phyloP scores from a whole-genome alignment of 768 basidiomycete species.

The Hydnomerulius pinastri region DNA sequence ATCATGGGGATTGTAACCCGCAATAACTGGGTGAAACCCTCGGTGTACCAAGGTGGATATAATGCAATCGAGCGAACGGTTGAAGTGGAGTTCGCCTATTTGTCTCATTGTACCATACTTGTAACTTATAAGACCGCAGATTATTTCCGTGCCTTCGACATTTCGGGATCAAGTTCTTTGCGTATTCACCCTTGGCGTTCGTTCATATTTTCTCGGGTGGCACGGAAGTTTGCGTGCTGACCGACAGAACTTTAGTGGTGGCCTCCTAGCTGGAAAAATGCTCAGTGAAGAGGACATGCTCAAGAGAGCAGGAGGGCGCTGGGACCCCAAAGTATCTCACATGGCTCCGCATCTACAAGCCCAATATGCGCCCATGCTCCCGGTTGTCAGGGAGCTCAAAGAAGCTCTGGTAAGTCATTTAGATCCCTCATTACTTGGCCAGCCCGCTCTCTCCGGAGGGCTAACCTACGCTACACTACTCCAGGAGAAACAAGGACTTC shows the following conservation, averaged over 20 bases:
- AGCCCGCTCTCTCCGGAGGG: too few species aligned
- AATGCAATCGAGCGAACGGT: slow-evolving; percentile 44
- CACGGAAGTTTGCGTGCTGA: not conserved
- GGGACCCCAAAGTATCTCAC: slow-evolving; percentile 15
- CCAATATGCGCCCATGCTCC: slow-evolving; percentile 13
- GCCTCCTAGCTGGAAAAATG: slow-evolving; percentile 15
- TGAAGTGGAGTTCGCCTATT: slow-evolving; percentile 35
- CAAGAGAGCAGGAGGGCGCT: slow-evolving; percentile 10
- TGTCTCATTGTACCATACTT: not conserved
- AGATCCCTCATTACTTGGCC: too few species aligned
- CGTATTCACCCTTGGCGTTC: slow-evolving; percentile 14
- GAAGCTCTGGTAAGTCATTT: slow-evolving; percentile 6
- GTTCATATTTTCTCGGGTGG: not conserved
- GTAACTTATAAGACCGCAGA: slow-evolving; percentile 1
- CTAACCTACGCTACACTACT: not conserved
- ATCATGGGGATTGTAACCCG: slow-evolving; percentile 43
- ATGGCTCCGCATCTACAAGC: slow-evolving; percentile 9
- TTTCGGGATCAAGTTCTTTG: slow-evolving; percentile 43
- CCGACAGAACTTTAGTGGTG: slow-evolving; percentile 2
- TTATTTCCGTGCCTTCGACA: slow-evolving; percentile 45
- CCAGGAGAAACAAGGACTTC: slow-evolving; percentile 13
- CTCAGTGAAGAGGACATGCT: slow-evolving; percentile 12
- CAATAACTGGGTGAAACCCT: slow-evolving; percentile 50
- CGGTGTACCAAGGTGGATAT: slow-evolving; percentile 50
- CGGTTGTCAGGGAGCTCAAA: slow-evolving; percentile 14